Conservation (phyloP, 192 early-diverging fungal genomes). For the Paraglomus occultum region DNA sequence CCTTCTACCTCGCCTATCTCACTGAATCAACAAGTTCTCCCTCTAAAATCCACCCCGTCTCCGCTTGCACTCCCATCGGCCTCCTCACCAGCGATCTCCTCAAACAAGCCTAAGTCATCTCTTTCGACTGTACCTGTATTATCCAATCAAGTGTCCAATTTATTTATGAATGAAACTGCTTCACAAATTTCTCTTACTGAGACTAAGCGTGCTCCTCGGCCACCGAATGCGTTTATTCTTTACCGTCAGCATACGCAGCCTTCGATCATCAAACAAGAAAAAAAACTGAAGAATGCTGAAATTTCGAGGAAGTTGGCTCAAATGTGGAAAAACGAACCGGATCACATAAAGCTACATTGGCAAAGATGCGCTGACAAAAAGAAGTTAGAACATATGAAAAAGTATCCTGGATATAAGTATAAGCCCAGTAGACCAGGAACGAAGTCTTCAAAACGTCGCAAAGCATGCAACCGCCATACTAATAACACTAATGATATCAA, state of each 20-base stretch:
- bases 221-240: conserved; percentile 29
- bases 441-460: neutral
- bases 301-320: conserved; percentile 22
- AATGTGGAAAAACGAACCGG: conserved; percentile 14
- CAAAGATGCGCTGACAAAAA: conserved; percentile 14
- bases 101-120: too few relatives aligned
- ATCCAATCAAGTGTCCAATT: neutral
- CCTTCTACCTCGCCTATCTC: too few relatives aligned
- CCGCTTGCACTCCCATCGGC: too few relatives aligned
- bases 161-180: neutral
- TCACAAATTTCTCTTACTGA: neutral
- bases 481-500: too few relatives aligned
- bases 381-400: conserved; percentile 26
- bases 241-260: conserved; percentile 20
- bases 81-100: too few relatives aligned
- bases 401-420: conserved; percentile 22
- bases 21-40: too few relatives aligned
- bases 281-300: neutral
- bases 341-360: conserved; percentile 14
- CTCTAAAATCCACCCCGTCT: too few relatives aligned
- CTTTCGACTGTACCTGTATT: neutral
- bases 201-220: conserved; percentile 2
- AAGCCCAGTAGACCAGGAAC: conserved; percentile 3
- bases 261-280: neutral
- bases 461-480: neutral